Evolutionary conservation across 2,329 filamentous ascomycete species (phyloP).

Genomic region (Lachnellula subtilissima): DNA sequence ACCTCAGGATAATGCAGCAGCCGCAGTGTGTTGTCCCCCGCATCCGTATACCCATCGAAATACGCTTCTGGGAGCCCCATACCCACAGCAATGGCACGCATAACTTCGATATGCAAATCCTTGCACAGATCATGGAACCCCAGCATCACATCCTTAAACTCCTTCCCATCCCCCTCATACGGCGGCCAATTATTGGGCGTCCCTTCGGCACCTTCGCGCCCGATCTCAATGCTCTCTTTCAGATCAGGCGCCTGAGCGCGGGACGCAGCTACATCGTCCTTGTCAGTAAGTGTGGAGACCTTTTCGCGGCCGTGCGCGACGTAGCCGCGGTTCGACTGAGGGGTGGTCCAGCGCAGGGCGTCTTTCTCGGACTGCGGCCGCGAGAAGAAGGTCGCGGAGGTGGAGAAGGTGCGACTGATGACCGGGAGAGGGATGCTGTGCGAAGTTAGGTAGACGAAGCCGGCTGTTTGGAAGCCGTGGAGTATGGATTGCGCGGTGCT

Average conservation of each 20-base stretch:
- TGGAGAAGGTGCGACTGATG: conserved; percentile 58
- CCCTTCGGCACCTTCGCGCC: conserved; percentile 52
- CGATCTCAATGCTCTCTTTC: conserved; percentile 63
- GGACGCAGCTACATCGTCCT: conserved; percentile 39
- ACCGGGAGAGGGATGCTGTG: conserved; percentile 61
- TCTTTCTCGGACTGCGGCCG: conserved; percentile 56
- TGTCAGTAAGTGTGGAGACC: conserved; percentile 18
- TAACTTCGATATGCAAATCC: conserved; percentile 67
- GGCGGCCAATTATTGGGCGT: conserved; percentile 76
- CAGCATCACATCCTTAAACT: conserved; percentile 70
- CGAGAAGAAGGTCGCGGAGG: conserved; percentile 67
- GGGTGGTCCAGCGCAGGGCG: conserved; percentile 63
- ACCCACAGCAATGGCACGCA: conserved; percentile 80
- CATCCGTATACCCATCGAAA: conserved; percentile 72
- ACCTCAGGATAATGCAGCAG: conserved; percentile 55
- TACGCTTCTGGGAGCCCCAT: conserved; percentile 66
- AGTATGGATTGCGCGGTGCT: conserved; percentile 68
- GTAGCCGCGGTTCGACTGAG: conserved; percentile 71
- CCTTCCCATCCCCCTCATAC: conserved; percentile 43
- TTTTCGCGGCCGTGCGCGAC: conserved; percentile 40
- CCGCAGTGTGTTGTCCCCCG: conserved; percentile 56
- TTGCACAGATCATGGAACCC: conserved; percentile 73
- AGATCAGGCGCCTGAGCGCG: conserved; percentile 56
- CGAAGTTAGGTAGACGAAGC: conserved; percentile 85
- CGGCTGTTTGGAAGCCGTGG: conserved; percentile 75